Evolutionary conservation across 2,329 filamentous ascomycete species (phyloP), one percentile per base, ranked within the genome.

Genomic region (Daldinia sp.): DNA sequence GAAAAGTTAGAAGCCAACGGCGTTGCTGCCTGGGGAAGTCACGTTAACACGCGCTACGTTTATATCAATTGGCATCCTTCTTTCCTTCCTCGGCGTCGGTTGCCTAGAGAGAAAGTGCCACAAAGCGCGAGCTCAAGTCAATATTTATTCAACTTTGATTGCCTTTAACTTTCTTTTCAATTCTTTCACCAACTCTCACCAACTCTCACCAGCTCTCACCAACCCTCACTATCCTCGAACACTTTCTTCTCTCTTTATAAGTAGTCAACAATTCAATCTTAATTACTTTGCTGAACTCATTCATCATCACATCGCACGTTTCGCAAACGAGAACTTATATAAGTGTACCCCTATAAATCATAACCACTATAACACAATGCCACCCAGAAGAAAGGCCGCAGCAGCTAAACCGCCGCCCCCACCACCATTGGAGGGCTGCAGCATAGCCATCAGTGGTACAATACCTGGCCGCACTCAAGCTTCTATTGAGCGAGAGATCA

Each of bases 381-480:
- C 74, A 12, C 71, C 73, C 23, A 70, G 65, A 65, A 73, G 55
- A 58, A 74, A 65, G 20, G 65, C 66, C 26, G 60, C 65, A 3
- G 39, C 13, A 33, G 56, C 60, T 26, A 69, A 58, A 50, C 35
- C 63, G 23, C 23, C 54, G 4, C 26, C 54, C 13, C 58, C 64
- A 6, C 73, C 76, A 1, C 79, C 86, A 0, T 79, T 90, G 3
- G 78, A 82, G 1, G 85, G 83, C 4, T 83, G 79, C 72, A 80
- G 80, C 5, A 81, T 93, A 50, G 86, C 85, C 23, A 76, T 91
- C 28, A 89, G 87, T 63, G 90, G 90, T 67, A 86, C 85, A 4
- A 89, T 92, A 71, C 79, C 84, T 1, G 81, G 82, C 5, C 78
- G 82, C 28, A 86, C 83, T 2, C 89, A 92, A 68, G 77, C 78